Evolutionary conservation across 2,329 filamentous ascomycete genomes (phyloP), one percentile per base, ranked within the genome.

Genomic region (Fusarium sp.): DNA sequence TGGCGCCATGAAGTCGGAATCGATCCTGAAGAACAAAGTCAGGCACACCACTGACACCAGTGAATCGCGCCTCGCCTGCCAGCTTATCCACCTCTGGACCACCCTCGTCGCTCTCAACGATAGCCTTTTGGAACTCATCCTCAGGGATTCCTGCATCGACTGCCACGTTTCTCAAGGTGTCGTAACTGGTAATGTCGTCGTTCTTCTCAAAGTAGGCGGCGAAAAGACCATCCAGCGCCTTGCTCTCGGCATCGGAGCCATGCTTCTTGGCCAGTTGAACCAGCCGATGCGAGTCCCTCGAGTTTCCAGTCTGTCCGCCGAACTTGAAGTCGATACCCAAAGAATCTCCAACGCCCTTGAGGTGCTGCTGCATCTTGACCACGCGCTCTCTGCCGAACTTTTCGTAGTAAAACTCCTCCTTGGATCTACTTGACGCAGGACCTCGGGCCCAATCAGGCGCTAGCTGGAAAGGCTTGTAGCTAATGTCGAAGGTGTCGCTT

Each of bases 231-330:
- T 81, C 76, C 2, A 84, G 84, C 18, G 92, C 84, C 57, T 84
- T 83, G 38, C 85, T 88, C 81, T 93, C 88, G 43, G 85, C 71
- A 43, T 85, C 80, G 23, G 76, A 75, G 6, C 81, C 81, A 53
- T 89, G 75, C 60, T 74, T 78, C 85, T 89, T 80, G 74, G 83
- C 80, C 28, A 85, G 77, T 8, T 83, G 80, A 5, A 86, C 77
- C 12, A 86, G 71, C 37, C 93, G 87, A 79, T 97, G 93, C 58
- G 91, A 92, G 73, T 97, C 92, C 21, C 93, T 84, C 20, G 93
- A 95, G 74, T 90, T 92, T 47, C 94, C 94, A 8, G 89, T 89
- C 68, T 85, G 88, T 56, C 93, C 92, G 15, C 87, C 86, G 68
- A 91, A 92, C 23, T 86, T 77, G 67, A 85, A 83, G 42, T 72